phyloP scores from a whole-genome alignment of 1,139 yeast genomes.

The Saccharomyces hybrid region DNA sequence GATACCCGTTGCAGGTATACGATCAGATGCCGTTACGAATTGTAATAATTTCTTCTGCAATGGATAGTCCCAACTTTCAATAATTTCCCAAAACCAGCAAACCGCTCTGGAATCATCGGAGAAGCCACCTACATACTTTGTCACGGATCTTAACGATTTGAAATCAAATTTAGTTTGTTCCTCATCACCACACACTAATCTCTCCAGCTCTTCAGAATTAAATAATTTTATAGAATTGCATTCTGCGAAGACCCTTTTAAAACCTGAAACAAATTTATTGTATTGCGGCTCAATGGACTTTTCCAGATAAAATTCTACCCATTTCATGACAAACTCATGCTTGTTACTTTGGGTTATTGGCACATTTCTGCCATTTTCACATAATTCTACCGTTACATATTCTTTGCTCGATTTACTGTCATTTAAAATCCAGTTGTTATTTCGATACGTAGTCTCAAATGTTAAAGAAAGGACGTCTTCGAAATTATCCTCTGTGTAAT shows the following conservation, averaged over 20 bases:
- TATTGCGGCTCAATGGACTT: conserved; percentile 48
- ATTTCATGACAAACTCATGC: conserved; percentile 50
- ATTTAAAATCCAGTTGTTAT: conserved; percentile 32
- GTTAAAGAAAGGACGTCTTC: conserved; percentile 39
- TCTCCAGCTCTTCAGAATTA: conserved; percentile 71
- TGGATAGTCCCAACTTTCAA: conserved; percentile 38
- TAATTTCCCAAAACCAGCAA: conserved; percentile 80
- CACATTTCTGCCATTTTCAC: conserved; percentile 47
- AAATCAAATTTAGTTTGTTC: conserved; percentile 52
- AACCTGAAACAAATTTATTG: conserved; percentile 58
- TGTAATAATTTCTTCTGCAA: conserved; percentile 57
- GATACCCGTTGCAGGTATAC: conserved; percentile 88
- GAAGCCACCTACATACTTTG: conserved; percentile 62
- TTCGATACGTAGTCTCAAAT: conserved; percentile 41
- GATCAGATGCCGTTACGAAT: conserved; percentile 84
- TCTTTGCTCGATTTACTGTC: conserved; percentile 11
- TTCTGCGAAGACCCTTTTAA: conserved; percentile 58
- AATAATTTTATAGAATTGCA: conserved; percentile 75
- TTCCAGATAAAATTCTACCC: conserved; percentile 53
- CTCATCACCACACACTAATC: conserved; percentile 70
- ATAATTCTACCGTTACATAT: conserved; percentile 40
- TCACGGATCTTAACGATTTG: conserved; percentile 56
- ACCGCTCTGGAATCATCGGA: conserved; percentile 37
- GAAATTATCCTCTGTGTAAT: conserved; percentile 41
- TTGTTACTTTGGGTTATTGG: conserved; percentile 52